phyloP scores from a whole-genome alignment of 148 eudicot species.

The Rhododendron molle region DNA sequence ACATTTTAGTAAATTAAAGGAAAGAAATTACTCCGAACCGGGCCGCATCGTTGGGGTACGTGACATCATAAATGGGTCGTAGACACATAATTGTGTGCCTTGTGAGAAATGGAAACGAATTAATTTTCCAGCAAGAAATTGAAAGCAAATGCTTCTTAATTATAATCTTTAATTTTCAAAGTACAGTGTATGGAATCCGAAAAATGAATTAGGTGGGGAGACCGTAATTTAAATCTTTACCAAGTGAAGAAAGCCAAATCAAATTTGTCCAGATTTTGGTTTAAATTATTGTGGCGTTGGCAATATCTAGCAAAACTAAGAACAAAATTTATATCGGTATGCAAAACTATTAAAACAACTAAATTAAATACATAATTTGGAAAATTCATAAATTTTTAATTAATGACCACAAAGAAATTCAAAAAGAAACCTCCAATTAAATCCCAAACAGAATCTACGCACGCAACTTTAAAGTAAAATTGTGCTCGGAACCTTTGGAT shows the following conservation, averaged over 20 bases:
- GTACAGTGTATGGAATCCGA: neutral
- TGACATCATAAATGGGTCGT: neutral
- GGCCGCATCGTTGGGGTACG: neutral
- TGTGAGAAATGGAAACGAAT: neutral
- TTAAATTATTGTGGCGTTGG: neutral
- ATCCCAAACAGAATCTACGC: neutral
- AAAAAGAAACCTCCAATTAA: neutral
- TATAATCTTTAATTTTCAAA: too few relatives aligned
- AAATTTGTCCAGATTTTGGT: neutral
- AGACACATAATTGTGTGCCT: neutral
- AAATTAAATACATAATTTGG: neutral
- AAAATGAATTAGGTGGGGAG: neutral
- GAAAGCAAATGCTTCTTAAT: neutral
- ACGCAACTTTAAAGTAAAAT: neutral
- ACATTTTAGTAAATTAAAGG: neutral
- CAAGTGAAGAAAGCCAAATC: neutral
- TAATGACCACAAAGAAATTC: neutral
- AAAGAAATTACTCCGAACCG: neutral
- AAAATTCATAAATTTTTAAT: neutral
- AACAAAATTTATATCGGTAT: neutral
- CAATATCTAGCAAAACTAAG: neutral
- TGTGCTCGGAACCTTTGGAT: too few relatives aligned
- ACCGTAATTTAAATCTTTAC: neutral
- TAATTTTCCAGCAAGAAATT: neutral
- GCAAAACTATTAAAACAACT: neutral